Conservation (phyloP, 306 rosid genomes). For the Dalbergia cultrata region DNA sequence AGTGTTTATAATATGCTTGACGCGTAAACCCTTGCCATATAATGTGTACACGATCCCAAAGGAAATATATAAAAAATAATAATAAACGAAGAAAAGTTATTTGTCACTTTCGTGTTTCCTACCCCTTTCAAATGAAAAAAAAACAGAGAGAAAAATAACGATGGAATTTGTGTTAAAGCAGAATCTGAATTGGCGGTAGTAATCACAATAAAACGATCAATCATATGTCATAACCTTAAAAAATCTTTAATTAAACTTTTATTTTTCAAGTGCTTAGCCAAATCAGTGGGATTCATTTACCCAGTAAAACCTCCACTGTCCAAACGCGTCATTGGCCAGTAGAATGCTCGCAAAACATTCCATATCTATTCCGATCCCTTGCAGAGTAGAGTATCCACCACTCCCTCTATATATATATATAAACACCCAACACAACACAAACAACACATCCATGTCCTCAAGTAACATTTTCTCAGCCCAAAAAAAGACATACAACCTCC, state of each 20-base stretch:
- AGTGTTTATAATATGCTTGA: neutral
- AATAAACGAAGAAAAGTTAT: neutral
- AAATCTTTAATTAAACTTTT: neutral
- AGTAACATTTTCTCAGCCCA: conserved; percentile 5
- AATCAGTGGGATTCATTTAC: conserved; percentile 18
- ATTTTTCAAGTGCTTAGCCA: neutral
- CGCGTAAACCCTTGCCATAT: conserved; percentile 39
- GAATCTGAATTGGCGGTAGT: conserved; percentile 9
- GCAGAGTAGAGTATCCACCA: neutral
- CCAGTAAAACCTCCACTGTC: conserved; percentile 27
- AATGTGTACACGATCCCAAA: conserved; percentile 37
- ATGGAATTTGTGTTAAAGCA: neutral
- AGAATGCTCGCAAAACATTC: conserved; percentile 38
- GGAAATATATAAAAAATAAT: neutral
- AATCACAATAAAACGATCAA: neutral
- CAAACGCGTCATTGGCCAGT: conserved; percentile 45
- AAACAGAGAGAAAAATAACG: neutral
- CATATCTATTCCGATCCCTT: neutral
- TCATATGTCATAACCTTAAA: neutral
- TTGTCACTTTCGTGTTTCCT: conserved; percentile 20
- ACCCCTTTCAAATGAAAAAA: neutral
- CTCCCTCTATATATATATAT: conserved; percentile 26
- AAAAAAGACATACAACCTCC: neutral
- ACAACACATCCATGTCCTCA: neutral
- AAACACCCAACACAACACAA: neutral